Base-by-base conservation (phyloP, 306 rosid genomes). In the Sindora glabra region DNA sequence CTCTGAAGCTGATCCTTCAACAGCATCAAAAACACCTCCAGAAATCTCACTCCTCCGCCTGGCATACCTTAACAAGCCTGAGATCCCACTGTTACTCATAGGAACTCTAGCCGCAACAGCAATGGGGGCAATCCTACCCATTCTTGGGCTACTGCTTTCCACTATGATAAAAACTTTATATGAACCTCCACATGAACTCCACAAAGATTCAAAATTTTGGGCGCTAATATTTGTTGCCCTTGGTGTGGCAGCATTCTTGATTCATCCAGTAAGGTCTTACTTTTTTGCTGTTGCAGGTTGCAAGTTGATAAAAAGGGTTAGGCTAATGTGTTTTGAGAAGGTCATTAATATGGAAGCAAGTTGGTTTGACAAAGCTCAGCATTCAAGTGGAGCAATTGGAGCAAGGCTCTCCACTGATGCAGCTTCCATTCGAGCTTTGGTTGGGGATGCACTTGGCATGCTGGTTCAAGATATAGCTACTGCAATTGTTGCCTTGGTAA, bases 361-460 rank as follows among this genome's bases (percentile, higher is more conserved):
- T 54, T 86, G 96, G 96, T 89, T 86, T 45, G 96, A 89, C 29
- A 68, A 79, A 45, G 62, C 61, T 11, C 86, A 85, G 58, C 69
- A 89, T 74, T 86, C 95, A 24, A 86, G 89, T 56, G 87, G 97
- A 44, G 62, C 82, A 47, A 75, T 89, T 11, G 95, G 91, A 8
- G 83, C 92, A 13, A 77, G 89, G 79, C 84, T 89, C 58, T 86
- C 97, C 2, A 51, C 77, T 16, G 90, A 89, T 77, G 91, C 81
- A 7, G 84, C 87, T 26, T 67, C 82, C 0, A 48, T 89, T 24
- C 67, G 89, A 57, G 70, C 83, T 1, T 32, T 89, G 24, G 87
- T 79, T 18, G 97, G 97, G 10, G 97, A 89, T 69, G 73, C 95
- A 19, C 82, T 89, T 12, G 84, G 82, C 25, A 69, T 79, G 58